A percentile compares a stretch with the other conserved stretches of the same genome.
These are phyloP conservation scores for Cymbopogon citratus DNA, from an alignment of 176 grass and related monocot species.

Conservation along the genomic window DNA sequence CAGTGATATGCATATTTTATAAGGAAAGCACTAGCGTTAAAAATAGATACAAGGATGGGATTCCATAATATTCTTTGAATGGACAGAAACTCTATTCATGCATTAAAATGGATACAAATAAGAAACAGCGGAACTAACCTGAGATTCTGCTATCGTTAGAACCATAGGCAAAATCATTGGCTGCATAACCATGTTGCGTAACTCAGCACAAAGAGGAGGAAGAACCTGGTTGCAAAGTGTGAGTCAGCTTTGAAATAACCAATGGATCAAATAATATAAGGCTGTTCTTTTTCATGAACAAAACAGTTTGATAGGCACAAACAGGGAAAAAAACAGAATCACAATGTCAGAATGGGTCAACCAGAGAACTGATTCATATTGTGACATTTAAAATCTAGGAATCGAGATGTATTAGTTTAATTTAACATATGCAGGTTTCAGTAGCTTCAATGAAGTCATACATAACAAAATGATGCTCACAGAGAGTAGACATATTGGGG, in stretches of 20 bases:
- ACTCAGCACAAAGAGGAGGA: conserved; percentile 93
- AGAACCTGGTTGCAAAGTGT: conserved; percentile 68
- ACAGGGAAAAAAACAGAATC: background rate
- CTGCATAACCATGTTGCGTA: conserved; percentile 95
- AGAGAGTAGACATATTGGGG: background rate
- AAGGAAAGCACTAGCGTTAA: conserved; percentile 1
- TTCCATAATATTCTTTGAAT: conserved; percentile 1
- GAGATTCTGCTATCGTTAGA: conserved; percentile 90
- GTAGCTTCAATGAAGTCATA: background rate
- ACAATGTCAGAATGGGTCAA: background rate
- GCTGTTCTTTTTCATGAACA: background rate
- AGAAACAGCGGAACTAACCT: conserved; percentile 40
- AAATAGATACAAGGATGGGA: background rate
- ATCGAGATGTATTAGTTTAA: background rate
- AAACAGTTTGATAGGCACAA: background rate
- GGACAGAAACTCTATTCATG: conserved; percentile 1
- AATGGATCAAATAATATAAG: conserved; percentile 13
- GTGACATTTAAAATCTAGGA: background rate
- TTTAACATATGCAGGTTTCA: background rate
- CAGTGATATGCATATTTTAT: background rate
- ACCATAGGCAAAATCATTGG: conserved; percentile 99
- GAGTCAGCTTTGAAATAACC: conserved; percentile 17
- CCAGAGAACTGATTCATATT: background rate
- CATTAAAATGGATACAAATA: background rate
- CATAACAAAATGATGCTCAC: background rate